A percentile compares a stretch with the other conserved stretches of the same genome.
Evolutionary conservation across 305 asterid species (phyloP).

Genomic region (Fraxinus angustifolia): DNA sequence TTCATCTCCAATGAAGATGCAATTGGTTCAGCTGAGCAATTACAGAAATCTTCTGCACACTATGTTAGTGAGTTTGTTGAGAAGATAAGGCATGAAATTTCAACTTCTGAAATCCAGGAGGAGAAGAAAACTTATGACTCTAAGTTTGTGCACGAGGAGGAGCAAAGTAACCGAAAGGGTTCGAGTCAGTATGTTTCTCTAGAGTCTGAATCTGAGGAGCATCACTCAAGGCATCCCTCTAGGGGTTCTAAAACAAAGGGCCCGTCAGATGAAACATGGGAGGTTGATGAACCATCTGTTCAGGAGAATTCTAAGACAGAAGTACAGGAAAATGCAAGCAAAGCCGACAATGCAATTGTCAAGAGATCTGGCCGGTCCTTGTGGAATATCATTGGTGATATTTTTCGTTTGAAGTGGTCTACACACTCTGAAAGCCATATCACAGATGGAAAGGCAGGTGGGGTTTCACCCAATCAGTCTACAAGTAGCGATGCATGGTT

Average conservation of each 20-base stretch:
- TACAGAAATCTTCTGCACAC: conserved; percentile 55
- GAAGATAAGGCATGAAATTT: conserved; percentile 49
- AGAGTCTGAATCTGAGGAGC: conserved; percentile 43
- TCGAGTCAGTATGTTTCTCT: conserved; percentile 27
- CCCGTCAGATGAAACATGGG: conserved; percentile 83
- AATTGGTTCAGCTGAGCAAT: conserved; percentile 58
- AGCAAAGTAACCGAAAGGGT: conserved; percentile 22
- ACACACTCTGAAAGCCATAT: conserved; percentile 51
- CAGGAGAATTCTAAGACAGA: conserved; percentile 38
- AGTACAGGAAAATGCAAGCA: conserved; percentile 37
- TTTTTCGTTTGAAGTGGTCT: conserved; percentile 62
- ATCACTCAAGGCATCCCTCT: conserved; percentile 34
- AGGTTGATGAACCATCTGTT: conserved; percentile 45
- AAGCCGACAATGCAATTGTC: conserved; percentile 30
- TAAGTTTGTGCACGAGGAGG: conserved; percentile 34
- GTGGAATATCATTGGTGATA: conserved; percentile 69
- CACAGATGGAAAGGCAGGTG: conserved; percentile 51
- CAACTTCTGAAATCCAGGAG: conserved; percentile 44
- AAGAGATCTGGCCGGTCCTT: conserved; percentile 73
- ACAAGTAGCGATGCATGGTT: conserved; percentile 66
- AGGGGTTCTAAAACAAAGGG: conserved; percentile 51
- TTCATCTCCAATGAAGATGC: conserved; percentile 39
- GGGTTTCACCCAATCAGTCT: conserved; percentile 66
- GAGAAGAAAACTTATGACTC: conserved; percentile 43
- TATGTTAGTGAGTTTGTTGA: conserved; percentile 58